Conservation (phyloP, 2,329 filamentous ascomycete species). For the Botryosphaeria agaves region DNA sequence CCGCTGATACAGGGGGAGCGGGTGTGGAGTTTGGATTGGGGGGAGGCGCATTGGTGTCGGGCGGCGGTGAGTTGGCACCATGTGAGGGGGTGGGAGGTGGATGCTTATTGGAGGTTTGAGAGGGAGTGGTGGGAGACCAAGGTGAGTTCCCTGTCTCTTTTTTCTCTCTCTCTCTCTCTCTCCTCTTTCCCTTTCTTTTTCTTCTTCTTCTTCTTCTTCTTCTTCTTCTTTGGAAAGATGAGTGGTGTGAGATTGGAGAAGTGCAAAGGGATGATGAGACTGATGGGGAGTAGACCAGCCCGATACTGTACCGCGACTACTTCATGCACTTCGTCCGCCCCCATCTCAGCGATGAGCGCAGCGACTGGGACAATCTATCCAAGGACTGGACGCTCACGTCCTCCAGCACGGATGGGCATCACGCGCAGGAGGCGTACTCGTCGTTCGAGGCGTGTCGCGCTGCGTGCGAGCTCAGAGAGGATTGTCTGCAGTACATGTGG, state of each 20-base stretch:
- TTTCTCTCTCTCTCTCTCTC: too few species aligned
- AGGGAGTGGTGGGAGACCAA: constrained; percentile 4
- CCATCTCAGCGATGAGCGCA: constrained; percentile 13
- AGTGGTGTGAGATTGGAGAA: too few species aligned
- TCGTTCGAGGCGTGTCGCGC: not conserved
- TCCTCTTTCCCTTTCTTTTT: not conserved
- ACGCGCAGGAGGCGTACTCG: not conserved
- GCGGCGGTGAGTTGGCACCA: constrained; percentile 21
- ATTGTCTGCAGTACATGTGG: not conserved
- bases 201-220: too few species aligned
- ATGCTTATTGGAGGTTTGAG: constrained; percentile 14
- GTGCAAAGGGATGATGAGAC: too few species aligned
- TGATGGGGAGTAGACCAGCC: too few species aligned
- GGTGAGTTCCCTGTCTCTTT: too few species aligned
- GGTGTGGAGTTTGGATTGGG: constrained; percentile 21
- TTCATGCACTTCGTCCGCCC: constrained; percentile 14
- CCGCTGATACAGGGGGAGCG: constrained; percentile 26
- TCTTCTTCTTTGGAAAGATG: too few species aligned
- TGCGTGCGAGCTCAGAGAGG: not conserved
- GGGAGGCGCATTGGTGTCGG: constrained; percentile 21
- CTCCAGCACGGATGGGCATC: not conserved
- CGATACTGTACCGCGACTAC: constrained; percentile 15
- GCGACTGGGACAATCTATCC: constrained; percentile 16
- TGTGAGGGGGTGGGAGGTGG: constrained; percentile 7
- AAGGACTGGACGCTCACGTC: constrained; percentile 11